These are phyloP conservation scores for Venturia asperata DNA, from an alignment of 2,329 filamentous ascomycete species.

Conservation along the genomic window DNA sequence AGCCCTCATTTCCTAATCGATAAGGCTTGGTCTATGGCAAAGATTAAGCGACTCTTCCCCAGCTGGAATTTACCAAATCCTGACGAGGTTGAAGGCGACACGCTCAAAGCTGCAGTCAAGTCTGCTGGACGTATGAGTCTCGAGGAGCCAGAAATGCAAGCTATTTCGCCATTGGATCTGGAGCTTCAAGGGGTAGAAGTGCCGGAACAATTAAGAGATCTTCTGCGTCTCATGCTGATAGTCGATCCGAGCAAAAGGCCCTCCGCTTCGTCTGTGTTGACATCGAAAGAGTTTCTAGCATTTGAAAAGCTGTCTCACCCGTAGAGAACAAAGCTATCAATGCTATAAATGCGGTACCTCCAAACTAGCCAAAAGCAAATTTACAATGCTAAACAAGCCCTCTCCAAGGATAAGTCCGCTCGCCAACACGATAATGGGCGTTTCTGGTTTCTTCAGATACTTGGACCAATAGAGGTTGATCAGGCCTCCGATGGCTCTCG, in stretches of 20 bases:
- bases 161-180: constrained; percentile 19
- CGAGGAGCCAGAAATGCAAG: constrained; percentile 20
- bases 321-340: too few species aligned
- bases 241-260: constrained; percentile 22
- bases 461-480: constrained; percentile 71
- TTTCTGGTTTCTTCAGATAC: constrained; percentile 50
- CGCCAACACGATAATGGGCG: constrained; percentile 81
- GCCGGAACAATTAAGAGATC: constrained; percentile 21
- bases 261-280: constrained; percentile 22
- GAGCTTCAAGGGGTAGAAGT: constrained; percentile 19
- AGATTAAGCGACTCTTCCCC: constrained; percentile 23
- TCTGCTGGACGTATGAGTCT: constrained; percentile 20
- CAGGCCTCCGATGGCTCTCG: constrained; percentile 72
- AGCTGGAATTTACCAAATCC: constrained; percentile 19
- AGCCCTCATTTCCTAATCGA: constrained; percentile 21
- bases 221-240: constrained; percentile 22
- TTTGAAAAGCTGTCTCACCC: constrained; percentile 21
- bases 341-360: constrained; percentile 62
- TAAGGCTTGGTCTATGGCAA: constrained; percentile 22
- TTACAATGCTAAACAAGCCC: constrained; percentile 85
- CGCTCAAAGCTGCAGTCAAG: constrained; percentile 20
- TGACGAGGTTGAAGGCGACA: constrained; percentile 20
- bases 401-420: constrained; percentile 87
- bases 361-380: constrained; percentile 71
- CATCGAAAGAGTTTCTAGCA: constrained; percentile 21